These are phyloP conservation scores for Elongisporangium undulatum DNA, from an alignment of 352 stramenopile species.

Conservation along the genomic window DNA sequence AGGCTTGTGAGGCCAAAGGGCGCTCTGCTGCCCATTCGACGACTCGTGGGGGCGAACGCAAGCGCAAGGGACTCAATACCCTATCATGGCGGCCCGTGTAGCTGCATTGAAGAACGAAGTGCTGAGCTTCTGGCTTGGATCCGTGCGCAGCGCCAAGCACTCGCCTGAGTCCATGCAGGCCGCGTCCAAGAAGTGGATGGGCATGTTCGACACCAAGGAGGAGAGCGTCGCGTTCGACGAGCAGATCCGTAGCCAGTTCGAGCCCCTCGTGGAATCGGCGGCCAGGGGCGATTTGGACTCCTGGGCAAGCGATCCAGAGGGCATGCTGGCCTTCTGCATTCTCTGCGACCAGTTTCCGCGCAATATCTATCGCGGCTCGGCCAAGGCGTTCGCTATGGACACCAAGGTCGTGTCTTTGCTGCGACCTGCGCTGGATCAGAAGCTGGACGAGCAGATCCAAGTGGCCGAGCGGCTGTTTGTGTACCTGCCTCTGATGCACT, in stretches of 20 bases:
- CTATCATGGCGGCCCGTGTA: background rate
- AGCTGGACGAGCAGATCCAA: background rate
- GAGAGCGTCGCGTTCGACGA: background rate
- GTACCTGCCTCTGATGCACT: constrained; percentile 2
- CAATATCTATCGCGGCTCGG: background rate
- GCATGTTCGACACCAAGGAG: background rate
- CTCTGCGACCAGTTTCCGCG: constrained; percentile 1
- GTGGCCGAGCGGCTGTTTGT: background rate
- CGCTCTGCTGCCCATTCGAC: too few relatives aligned
- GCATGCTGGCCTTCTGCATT: constrained; percentile 1
- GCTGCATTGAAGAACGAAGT: background rate
- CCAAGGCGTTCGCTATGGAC: constrained; percentile 1
- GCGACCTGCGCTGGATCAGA: background rate
- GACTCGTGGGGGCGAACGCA: too few relatives aligned
- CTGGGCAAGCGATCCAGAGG: background rate
- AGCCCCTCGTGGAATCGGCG: background rate
- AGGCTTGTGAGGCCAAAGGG: too few relatives aligned
- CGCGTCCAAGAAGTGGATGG: background rate
- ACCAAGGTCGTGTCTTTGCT: background rate
- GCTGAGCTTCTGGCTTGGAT: background rate
- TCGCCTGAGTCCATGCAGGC: background rate
- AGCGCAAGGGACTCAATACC: too few relatives aligned
- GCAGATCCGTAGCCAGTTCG: background rate
- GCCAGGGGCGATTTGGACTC: background rate
- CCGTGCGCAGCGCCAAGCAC: background rate